Evolutionary conservation across 1,284 basidiomycete species (phyloP).

Genomic region (Cutaneotrichosporon cavernicola): DNA sequence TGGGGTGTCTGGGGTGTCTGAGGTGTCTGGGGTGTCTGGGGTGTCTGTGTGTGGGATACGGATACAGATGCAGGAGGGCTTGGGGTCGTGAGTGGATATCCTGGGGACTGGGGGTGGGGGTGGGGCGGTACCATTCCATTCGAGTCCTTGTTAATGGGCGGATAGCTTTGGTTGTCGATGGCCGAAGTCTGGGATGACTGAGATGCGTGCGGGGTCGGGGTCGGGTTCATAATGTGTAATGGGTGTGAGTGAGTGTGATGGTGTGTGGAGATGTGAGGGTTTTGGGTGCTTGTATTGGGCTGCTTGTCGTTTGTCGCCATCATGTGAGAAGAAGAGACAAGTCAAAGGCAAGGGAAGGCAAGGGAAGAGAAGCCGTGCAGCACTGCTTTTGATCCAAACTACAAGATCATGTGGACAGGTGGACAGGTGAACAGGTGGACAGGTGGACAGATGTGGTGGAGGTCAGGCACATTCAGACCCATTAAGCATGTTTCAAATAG

Average conservation of each 20-base stretch:
- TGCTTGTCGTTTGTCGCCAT: not conserved
- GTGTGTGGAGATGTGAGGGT: not conserved
- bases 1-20: not conserved
- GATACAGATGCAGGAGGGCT: not conserved
- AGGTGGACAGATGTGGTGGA: not conserved
- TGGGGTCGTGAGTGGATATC: not conserved
- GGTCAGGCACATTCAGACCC: not conserved
- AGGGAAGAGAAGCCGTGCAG: not conserved
- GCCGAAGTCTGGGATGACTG: not conserved
- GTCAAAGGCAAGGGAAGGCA: not conserved
- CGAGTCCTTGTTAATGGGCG: not conserved
- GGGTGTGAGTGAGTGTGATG: not conserved
- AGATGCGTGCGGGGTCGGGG: too few relatives aligned
- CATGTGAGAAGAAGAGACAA: not conserved
- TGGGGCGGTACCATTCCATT: not conserved
- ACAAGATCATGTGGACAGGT: too few relatives aligned
- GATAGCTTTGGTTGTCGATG: too few relatives aligned
- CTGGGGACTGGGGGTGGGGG: not conserved
- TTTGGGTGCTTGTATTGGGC: too few relatives aligned
- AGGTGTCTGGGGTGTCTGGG: too few relatives aligned
- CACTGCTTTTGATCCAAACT: not conserved
- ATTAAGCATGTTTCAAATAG: too few relatives aligned
- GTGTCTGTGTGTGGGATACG: not conserved
- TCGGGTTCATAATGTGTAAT: not conserved
- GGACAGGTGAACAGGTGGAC: too few relatives aligned